phyloP scores from a whole-genome alignment of 2,329 filamentous ascomycete species.

The Fusarium chlamydosporum region DNA sequence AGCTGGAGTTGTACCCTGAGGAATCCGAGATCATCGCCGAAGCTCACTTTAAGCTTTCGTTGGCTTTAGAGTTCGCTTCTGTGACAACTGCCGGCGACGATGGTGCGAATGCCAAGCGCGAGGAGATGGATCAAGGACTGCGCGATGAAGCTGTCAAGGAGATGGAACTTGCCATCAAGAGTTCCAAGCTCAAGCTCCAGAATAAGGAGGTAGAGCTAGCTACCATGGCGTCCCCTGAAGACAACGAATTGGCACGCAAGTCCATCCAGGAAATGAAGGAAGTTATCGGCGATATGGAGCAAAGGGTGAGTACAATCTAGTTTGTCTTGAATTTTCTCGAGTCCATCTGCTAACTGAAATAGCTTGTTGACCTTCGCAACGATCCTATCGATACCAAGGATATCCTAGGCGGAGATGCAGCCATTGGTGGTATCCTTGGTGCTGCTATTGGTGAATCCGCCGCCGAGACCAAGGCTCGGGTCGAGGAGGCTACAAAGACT shows the following conservation, averaged over 20 bases:
- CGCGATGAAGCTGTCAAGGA: slow-evolving; percentile 79
- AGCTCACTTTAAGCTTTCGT: slow-evolving; percentile 94
- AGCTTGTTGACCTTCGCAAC: slow-evolving; percentile 77
- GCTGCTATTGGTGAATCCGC: slow-evolving; percentile 73
- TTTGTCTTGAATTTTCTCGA: neutral
- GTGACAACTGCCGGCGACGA: slow-evolving; percentile 72
- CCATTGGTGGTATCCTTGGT: slow-evolving; percentile 72
- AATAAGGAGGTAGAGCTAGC: slow-evolving; percentile 77
- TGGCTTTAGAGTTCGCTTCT: slow-evolving; percentile 94
- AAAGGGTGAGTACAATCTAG: slow-evolving; percentile 67
- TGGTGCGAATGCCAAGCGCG: slow-evolving; percentile 62
- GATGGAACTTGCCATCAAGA: slow-evolving; percentile 80
- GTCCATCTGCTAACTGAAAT: slow-evolving; percentile 5
- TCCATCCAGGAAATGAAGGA: slow-evolving; percentile 82
- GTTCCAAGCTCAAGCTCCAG: slow-evolving; percentile 78
- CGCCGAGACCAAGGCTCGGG: slow-evolving; percentile 71
- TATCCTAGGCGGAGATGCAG: slow-evolving; percentile 57
- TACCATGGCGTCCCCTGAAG: slow-evolving; percentile 73
- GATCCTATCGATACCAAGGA: slow-evolving; percentile 65
- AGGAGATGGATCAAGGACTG: slow-evolving; percentile 75
- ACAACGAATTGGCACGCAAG: slow-evolving; percentile 73
- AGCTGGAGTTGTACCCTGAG: slow-evolving; percentile 81
- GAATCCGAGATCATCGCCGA: slow-evolving; percentile 91
- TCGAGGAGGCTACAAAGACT: slow-evolving; percentile 79
- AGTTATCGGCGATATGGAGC: slow-evolving; percentile 83